Conservation (phyloP, 352 stramenopile genomes). For the Phytopythium kandeliae region DNA sequence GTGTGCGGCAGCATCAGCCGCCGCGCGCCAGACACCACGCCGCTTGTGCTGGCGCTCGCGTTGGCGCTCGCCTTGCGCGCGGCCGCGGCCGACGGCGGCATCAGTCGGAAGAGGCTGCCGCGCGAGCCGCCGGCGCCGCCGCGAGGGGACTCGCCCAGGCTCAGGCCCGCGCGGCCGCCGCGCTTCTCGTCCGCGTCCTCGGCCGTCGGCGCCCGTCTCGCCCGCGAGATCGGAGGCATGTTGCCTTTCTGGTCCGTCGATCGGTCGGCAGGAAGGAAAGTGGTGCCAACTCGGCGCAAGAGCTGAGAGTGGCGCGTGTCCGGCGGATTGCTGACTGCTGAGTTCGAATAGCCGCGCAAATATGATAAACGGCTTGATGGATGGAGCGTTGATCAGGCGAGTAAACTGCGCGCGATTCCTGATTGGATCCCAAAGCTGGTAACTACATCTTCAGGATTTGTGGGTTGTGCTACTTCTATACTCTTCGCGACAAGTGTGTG, state of each 20-base stretch:
- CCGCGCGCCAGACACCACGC: neutral
- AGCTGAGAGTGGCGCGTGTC: neutral
- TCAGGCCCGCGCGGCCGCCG: constrained; percentile 2
- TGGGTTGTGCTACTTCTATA: too few species aligned
- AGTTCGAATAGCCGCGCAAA: neutral
- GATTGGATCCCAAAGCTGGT: too few species aligned
- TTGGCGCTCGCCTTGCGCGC: neutral
- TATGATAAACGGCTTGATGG: too few species aligned
- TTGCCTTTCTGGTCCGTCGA: too few species aligned
- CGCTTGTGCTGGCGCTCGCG: neutral
- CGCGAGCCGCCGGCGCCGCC: constrained; percentile 3
- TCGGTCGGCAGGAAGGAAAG: too few species aligned
- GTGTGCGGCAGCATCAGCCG: constrained; percentile 53
- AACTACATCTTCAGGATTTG: too few species aligned
- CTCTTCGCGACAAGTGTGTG: too few species aligned
- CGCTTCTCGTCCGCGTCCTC: neutral
- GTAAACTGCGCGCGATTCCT: too few species aligned
- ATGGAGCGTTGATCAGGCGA: too few species aligned
- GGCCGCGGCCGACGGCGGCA: neutral
- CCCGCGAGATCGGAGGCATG: constrained; percentile 2
- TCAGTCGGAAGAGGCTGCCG: constrained; percentile 8
- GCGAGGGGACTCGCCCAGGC: constrained; percentile 7
- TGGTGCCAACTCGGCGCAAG: too few species aligned
- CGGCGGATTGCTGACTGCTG: neutral
- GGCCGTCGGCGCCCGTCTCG: constrained; percentile 2